Conservation (phyloP, 805 yeast species). For the Candida hungchunana region DNA sequence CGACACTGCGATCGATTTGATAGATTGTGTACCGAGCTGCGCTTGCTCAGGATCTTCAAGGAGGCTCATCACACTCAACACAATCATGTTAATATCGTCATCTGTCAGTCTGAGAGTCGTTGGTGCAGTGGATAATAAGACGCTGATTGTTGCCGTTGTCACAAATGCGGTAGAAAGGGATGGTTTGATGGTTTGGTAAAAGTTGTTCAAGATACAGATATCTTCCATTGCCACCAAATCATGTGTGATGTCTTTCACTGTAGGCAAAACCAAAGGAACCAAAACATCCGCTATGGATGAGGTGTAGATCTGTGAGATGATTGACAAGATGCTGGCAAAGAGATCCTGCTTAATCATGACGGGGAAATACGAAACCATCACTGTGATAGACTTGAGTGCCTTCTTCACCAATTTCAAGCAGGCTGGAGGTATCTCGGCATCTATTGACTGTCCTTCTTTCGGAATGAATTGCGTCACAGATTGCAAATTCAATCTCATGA, state of each 20-base stretch:
- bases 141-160: constrained; percentile 38
- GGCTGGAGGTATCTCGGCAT: constrained; percentile 8
- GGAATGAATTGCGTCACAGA: constrained; percentile 61
- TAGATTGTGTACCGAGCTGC: constrained; percentile 52
- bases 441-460: constrained; percentile 37
- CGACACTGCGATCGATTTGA: constrained; percentile 47
- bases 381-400: constrained; percentile 49
- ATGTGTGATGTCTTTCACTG: constrained; percentile 42
- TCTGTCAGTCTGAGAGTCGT: constrained; percentile 30
- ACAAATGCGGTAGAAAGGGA: constrained; percentile 21
- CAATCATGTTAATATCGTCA: constrained; percentile 35
- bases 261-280: constrained; percentile 48
- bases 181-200: constrained; percentile 35
- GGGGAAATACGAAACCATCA: constrained; percentile 63
- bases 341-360: constrained; percentile 66
- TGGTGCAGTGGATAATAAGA: constrained; percentile 39
- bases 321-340: constrained; percentile 61
- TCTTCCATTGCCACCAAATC: constrained; percentile 32
- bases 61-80: constrained; percentile 32
- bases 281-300: constrained; percentile 33
- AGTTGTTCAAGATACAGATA: constrained; percentile 29
- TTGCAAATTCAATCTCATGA: constrained; percentile 63
- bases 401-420: constrained; percentile 44
- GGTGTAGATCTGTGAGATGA: constrained; percentile 35
- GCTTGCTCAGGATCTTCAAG: constrained; percentile 33